These are phyloP conservation scores for Hortaea werneckii DNA, from an alignment of 2,329 filamentous ascomycete species.

Conservation along the genomic window DNA sequence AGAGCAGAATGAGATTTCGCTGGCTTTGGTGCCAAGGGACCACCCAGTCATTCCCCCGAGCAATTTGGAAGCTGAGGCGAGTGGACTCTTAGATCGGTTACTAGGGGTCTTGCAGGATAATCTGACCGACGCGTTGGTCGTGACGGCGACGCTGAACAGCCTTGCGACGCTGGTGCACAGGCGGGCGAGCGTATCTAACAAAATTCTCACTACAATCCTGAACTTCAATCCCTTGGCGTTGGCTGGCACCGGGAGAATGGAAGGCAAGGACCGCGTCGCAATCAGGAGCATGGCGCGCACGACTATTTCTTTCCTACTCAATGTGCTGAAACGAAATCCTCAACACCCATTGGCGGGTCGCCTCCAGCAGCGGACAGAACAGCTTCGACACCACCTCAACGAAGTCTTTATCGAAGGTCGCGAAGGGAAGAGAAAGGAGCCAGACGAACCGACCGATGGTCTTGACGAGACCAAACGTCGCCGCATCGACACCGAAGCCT, in stretches of 20 bases:
- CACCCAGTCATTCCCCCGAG: conserved; percentile 71
- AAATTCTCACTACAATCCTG: conserved; percentile 74
- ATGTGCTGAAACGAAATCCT: conserved; percentile 74
- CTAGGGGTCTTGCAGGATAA: conserved; percentile 77
- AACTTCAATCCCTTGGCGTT: conserved; percentile 86
- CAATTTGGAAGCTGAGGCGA: conserved; percentile 85
- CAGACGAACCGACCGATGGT: conserved; percentile 59
- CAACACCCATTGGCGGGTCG: conserved; percentile 62
- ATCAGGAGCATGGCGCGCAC: conserved; percentile 94
- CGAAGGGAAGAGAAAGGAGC: conserved; percentile 57
- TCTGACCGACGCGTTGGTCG: conserved; percentile 68
- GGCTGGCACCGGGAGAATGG: conserved; percentile 33
- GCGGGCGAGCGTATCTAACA: conserved; percentile 69
- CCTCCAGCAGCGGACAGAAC: conserved; percentile 80
- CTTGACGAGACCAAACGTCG: conserved; percentile 74
- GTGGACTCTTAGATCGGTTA: conserved; percentile 80
- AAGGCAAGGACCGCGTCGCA: conserved; percentile 64
- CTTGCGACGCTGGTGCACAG: conserved; percentile 73
- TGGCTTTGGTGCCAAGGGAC: conserved; percentile 72
- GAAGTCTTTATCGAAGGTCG: conserved; percentile 73
- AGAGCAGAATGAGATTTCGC: conserved; percentile 72
- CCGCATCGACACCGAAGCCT: conserved; percentile 49
- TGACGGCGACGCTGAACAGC: conserved; percentile 86
- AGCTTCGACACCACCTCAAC: conserved; percentile 64
- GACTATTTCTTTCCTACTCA: conserved; percentile 69